A percentile compares a stretch with the other conserved stretches of the same genome.
phyloP scores from a whole-genome alignment of 768 basidiomycete species.

The Krasilnikovozyma curviuscula region DNA sequence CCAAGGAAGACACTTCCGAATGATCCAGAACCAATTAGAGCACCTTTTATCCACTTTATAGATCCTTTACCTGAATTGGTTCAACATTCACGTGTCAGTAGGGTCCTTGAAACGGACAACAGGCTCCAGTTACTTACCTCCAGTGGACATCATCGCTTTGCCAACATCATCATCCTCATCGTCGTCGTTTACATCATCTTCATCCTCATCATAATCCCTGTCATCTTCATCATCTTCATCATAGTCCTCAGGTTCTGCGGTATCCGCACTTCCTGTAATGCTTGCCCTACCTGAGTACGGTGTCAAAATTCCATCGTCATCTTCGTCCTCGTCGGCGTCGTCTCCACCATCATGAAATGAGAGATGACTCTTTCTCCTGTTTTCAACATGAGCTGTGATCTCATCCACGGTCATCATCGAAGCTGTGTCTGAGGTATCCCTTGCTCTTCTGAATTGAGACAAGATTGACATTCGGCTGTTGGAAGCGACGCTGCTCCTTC shows the following conservation, averaged over 20 bases:
- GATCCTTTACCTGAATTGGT: constrained; percentile 32
- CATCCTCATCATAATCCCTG: constrained; percentile 21
- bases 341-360: constrained; percentile 32
- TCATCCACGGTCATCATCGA: constrained; percentile 91
- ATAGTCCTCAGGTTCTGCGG: constrained; percentile 25
- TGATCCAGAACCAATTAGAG: constrained; percentile 81
- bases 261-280: neutral
- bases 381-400: constrained; percentile 85
- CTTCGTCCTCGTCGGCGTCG: constrained; percentile 23
- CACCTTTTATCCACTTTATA: constrained; percentile 93
- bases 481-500: constrained; percentile 18
- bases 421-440: constrained; percentile 70
- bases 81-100: too few species aligned
- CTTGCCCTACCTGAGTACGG: neutral
- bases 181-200: constrained; percentile 33
- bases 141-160: constrained; percentile 38
- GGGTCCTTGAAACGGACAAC: too few species aligned
- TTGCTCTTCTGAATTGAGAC: constrained; percentile 38
- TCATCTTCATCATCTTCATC: constrained; percentile 26
- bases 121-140: too few species aligned
- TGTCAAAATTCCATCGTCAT: constrained; percentile 10
- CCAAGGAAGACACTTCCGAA: constrained; percentile 90
- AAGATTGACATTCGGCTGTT: constrained; percentile 42
- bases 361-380: constrained; percentile 34
- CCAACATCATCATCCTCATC: constrained; percentile 32